Base-by-base conservation (phyloP, 2,329 filamentous ascomycete species). In the Calonectria hawksworthii region DNA sequence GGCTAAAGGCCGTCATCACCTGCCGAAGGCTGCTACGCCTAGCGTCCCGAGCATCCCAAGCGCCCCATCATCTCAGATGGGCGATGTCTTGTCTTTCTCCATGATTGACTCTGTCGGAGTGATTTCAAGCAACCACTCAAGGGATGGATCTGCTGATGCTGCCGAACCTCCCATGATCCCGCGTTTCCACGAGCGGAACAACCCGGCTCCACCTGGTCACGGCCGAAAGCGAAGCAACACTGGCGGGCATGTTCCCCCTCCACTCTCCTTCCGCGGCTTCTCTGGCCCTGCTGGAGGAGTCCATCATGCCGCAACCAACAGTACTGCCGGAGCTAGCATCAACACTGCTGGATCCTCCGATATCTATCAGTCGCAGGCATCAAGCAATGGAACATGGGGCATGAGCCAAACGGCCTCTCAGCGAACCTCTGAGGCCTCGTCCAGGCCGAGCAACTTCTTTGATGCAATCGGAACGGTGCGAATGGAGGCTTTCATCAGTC, bases 401-500 rank as follows among this genome's bases (percentile, higher is more conserved):
- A 85, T 88, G 83, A 87, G 86, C 74, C 87, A 85, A 74, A 83
- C 82, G 59, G 83, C 84, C 3, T 90, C 89, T 7, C 86, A 88
- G 74, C 86, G 89, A n/a, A 90, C 89, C 3, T 91, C 90, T 0
- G 90, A 92, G 75, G 88, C 89, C 4, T 92, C 90, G 1, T 90
- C 88, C 13, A 83, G 86, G 8, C 85, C 87, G 0, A 86, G 86
- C 72, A 92, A 92, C 83, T 96, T 97, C 86, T 97, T 97, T 82
- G 96, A 98, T 80, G 94, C 94, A 1, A 93, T 98, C 73, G 96
- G 96, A 1, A 99, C 96, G 2, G 92, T 99, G 61, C 92, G 97
- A 34, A 99, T 99, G 96, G 96, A 99, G 84, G 97, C 97, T 0
- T 99, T 99, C 84, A 98, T 99, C 78, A 92, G 89, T 79, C 92